Percentiles rank a stretch among this genome's conserved stretches.
These are phyloP conservation scores for Ustilago bromivora DNA, from an alignment of 1,284 basidiomycete species.

Conservation along the genomic window DNA sequence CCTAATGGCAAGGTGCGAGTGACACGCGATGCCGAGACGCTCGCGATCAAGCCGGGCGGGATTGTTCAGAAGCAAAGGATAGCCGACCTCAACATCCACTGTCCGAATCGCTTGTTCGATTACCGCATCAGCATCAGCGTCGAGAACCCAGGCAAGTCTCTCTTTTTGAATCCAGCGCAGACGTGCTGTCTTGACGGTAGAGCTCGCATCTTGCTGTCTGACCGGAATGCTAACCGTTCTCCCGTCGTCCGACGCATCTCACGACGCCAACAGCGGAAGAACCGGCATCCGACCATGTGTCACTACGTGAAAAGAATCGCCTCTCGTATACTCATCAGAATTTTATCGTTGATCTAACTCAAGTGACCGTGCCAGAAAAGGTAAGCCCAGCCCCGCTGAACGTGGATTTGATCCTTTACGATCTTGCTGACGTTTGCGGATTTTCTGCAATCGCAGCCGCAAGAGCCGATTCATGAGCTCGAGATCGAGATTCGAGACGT, in stretches of 20 bases:
- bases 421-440: slow-evolving; percentile 3
- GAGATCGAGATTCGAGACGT: slow-evolving; percentile 74
- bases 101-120: slow-evolving; percentile 84
- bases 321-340: slow-evolving; percentile 93
- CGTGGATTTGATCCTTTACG: background rate
- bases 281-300: slow-evolving; percentile 65
- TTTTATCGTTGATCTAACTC: slow-evolving; percentile 91
- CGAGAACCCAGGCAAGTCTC: slow-evolving; percentile 74
- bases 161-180: background rate
- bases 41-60: slow-evolving; percentile 72
- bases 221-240: background rate
- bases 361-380: slow-evolving; percentile 75
- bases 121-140: slow-evolving; percentile 91
- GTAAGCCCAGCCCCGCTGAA: slow-evolving; percentile 17
- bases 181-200: background rate
- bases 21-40: slow-evolving; percentile 82
- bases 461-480: slow-evolving; percentile 72
- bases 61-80: slow-evolving; percentile 82
- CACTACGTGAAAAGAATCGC: slow-evolving; percentile 83
- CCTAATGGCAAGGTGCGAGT: slow-evolving; percentile 79
- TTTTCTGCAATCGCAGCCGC: slow-evolving; percentile 28
- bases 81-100: slow-evolving; percentile 87
- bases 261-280: slow-evolving; percentile 30
- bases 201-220: background rate
- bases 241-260: background rate